phyloP scores from a whole-genome alignment of 192 early-diverging fungal genomes.

The Coemansia sp. region DNA sequence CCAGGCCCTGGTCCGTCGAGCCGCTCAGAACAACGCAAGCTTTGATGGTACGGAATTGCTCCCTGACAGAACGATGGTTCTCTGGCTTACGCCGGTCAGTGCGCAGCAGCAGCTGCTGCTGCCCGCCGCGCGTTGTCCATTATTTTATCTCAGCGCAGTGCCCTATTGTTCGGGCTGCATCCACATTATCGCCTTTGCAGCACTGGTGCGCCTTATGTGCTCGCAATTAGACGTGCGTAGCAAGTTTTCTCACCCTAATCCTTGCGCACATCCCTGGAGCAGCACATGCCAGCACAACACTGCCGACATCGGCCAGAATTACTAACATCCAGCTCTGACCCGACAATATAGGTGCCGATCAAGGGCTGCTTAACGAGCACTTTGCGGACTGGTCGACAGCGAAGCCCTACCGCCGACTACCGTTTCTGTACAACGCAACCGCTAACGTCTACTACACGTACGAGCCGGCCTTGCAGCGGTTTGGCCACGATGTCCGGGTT shows the following conservation, averaged over 20 bases:
- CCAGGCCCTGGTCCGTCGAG: slow-evolving; percentile 50
- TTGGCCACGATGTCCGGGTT: slow-evolving; percentile 66
- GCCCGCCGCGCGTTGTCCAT: not conserved
- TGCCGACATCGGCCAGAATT: not conserved
- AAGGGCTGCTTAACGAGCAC: slow-evolving; percentile 88
- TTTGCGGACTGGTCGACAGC: slow-evolving; percentile 74
- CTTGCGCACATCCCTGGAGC: not conserved
- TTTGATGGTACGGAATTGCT: slow-evolving; percentile 75
- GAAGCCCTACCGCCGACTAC: slow-evolving; percentile 63
- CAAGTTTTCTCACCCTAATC: not conserved
- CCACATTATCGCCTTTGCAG: not conserved
- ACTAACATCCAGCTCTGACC: not conserved
- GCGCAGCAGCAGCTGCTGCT: not conserved
- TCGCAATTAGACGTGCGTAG: not conserved
- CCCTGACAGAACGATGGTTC: too few species aligned
- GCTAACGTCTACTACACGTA: slow-evolving; percentile 57
- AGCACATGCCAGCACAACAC: too few species aligned
- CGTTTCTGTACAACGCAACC: slow-evolving; percentile 82
- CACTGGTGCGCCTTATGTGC: not conserved
- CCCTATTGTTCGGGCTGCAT: not conserved
- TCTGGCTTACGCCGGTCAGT: too few species aligned
- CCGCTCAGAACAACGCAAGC: slow-evolving; percentile 49
- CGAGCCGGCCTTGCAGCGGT: slow-evolving; percentile 78
- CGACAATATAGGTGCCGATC: slow-evolving; percentile 75
- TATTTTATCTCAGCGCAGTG: not conserved